Evolutionary conservation across 2,329 filamentous ascomycete species (phyloP).

Genomic region (Stachybotrys elegans): DNA sequence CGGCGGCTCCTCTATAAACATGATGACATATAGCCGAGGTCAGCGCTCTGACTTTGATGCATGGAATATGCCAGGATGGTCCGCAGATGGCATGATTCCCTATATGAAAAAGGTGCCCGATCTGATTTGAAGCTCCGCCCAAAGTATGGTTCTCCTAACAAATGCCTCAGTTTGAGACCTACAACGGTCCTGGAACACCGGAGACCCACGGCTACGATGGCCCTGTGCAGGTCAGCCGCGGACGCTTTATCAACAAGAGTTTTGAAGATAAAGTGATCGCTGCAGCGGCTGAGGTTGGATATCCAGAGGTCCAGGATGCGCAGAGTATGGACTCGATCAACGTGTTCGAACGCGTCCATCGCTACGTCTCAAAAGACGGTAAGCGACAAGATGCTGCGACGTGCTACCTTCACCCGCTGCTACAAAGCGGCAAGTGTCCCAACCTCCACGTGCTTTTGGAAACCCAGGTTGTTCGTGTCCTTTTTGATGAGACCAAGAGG

Average conservation of each 20-base stretch:
- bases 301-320: slow-evolving; percentile 43
- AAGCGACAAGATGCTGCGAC: background rate
- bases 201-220: slow-evolving; percentile 42
- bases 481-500: slow-evolving; percentile 49
- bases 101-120: background rate
- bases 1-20: slow-evolving; percentile 18
- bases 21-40: slow-evolving; percentile 18
- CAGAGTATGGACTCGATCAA: slow-evolving; percentile 38
- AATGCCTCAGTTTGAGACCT: slow-evolving; percentile 15
- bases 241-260: slow-evolving; percentile 29
- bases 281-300: slow-evolving; percentile 40
- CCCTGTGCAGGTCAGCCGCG: slow-evolving; percentile 45
- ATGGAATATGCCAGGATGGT: background rate
- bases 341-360: slow-evolving; percentile 30
- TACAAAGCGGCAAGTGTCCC: background rate
- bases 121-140: background rate
- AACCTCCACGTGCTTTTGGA: background rate
- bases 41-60: slow-evolving; percentile 1
- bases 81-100: background rate
- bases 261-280: slow-evolving; percentile 43
- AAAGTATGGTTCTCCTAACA: background rate
- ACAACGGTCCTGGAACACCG: slow-evolving; percentile 14
- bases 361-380: slow-evolving; percentile 31
- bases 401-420: background rate
- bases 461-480: slow-evolving; percentile 31